Conservation (phyloP, 176 grass and related monocot species). For the Hordeum marinum region DNA sequence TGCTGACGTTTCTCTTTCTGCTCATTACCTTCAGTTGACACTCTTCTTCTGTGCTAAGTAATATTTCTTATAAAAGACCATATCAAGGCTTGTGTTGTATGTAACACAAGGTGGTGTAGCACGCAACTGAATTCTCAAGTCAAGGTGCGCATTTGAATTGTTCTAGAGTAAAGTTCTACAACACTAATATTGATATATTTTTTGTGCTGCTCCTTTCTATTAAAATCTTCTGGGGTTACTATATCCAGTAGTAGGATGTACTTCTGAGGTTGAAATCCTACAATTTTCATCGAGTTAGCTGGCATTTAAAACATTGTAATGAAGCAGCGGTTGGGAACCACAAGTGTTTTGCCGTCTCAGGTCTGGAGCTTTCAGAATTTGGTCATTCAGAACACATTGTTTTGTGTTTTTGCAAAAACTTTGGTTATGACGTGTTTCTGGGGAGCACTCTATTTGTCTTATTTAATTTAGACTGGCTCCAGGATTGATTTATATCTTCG, state of each 20-base stretch:
- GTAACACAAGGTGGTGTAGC: too few species aligned
- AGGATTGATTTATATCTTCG: too few species aligned
- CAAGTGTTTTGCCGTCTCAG: too few species aligned
- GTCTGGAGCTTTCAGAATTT: too few species aligned
- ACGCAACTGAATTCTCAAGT: background rate
- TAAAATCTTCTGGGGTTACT: background rate
- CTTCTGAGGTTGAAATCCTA: background rate
- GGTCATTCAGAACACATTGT: too few species aligned
- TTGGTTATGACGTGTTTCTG: too few species aligned
- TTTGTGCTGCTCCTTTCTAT: background rate
- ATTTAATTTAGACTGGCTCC: too few species aligned
- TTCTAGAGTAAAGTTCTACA: background rate
- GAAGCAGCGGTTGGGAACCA: too few species aligned
- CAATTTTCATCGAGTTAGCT: background rate
- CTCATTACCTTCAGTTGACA: constrained; percentile 27
- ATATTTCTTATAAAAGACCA: background rate
- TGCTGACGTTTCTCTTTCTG: constrained; percentile 10
- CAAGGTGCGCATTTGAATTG: too few species aligned
- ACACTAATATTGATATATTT: background rate
- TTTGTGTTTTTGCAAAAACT: too few species aligned
- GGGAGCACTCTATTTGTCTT: too few species aligned
- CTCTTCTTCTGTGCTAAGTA: background rate
- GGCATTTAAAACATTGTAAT: background rate
- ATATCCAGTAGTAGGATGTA: background rate
- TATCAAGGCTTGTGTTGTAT: background rate